Conservation (phyloP, 441 rosid species). For the Isatis lusitanica region DNA sequence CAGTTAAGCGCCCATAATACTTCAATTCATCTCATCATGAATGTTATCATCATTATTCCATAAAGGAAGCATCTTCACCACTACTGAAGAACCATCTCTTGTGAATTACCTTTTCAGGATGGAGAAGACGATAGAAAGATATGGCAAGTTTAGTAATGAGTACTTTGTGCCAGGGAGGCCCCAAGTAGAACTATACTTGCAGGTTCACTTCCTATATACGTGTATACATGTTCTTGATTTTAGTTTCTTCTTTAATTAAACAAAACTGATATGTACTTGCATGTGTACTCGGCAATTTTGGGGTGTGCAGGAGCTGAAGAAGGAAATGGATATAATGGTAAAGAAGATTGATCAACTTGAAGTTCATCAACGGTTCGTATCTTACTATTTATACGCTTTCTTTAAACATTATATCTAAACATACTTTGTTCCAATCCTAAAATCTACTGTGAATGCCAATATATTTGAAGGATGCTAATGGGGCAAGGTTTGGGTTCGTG, state of each 20-base stretch:
- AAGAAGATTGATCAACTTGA: constrained; percentile 56
- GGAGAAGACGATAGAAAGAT: constrained; percentile 53
- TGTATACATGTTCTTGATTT: neutral
- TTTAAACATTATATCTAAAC: neutral
- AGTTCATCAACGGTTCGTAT: constrained; percentile 45
- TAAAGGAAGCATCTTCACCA: neutral
- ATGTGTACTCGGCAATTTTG: neutral
- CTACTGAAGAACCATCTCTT: neutral
- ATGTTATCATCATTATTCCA: neutral
- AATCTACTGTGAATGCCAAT: neutral
- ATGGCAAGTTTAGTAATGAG: constrained; percentile 37
- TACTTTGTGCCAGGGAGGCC: constrained; percentile 12
- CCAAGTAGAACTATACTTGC: constrained; percentile 36
- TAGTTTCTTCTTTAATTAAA: neutral
- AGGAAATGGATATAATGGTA: constrained; percentile 45
- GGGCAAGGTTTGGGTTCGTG: constrained; percentile 54
- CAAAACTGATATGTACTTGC: neutral
- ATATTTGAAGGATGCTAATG: constrained; percentile 52
- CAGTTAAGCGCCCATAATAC: neutral
- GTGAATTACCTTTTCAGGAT: constrained; percentile 41
- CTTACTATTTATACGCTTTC: neutral
- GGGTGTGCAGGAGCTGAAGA: constrained; percentile 38
- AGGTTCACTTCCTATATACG: constrained; percentile 40
- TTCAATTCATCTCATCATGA: neutral
- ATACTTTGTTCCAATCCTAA: neutral